phyloP scores from a whole-genome alignment of 164 flowering plant genomes.

The Berberis vulgaris region DNA sequence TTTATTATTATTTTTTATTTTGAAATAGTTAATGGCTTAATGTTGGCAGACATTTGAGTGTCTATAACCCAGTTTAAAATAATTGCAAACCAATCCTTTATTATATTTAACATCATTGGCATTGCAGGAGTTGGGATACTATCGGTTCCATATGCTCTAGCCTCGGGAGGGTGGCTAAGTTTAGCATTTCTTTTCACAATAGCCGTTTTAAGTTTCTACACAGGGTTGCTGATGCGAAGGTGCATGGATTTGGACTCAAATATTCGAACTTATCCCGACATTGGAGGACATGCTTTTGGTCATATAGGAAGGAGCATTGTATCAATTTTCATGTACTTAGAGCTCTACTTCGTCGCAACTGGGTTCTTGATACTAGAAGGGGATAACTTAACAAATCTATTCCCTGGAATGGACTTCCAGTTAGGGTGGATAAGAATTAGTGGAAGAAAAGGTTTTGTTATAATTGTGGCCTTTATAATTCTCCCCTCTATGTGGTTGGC shows the following conservation, averaged over 20 bases:
- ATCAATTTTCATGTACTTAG: constrained; percentile 35
- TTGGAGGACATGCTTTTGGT: constrained; percentile 63
- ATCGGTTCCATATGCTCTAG: constrained; percentile 52
- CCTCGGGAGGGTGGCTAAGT: constrained; percentile 77
- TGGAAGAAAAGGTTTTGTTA: constrained; percentile 20
- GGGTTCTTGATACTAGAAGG: constrained; percentile 73
- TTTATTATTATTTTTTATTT: too few species aligned
- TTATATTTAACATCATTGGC: background rate
- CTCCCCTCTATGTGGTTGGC: constrained; percentile 9
- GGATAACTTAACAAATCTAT: constrained; percentile 46
- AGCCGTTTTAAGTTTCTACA: constrained; percentile 35
- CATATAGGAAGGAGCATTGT: constrained; percentile 32
- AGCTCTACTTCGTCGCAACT: constrained; percentile 50
- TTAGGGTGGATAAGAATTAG: constrained; percentile 24
- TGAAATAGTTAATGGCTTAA: too few species aligned
- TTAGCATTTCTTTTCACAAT: constrained; percentile 32
- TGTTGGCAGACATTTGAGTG: too few species aligned
- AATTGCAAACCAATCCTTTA: background rate
- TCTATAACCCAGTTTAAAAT: background rate
- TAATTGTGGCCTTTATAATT: constrained; percentile 9
- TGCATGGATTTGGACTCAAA: constrained; percentile 48
- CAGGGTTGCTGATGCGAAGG: constrained; percentile 40
- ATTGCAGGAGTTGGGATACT: constrained; percentile 59
- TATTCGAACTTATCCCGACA: constrained; percentile 54
- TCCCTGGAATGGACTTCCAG: constrained; percentile 28